phyloP scores from a whole-genome alignment of 2,329 filamentous ascomycete genomes.

The Macroventuria anomochaeta region DNA sequence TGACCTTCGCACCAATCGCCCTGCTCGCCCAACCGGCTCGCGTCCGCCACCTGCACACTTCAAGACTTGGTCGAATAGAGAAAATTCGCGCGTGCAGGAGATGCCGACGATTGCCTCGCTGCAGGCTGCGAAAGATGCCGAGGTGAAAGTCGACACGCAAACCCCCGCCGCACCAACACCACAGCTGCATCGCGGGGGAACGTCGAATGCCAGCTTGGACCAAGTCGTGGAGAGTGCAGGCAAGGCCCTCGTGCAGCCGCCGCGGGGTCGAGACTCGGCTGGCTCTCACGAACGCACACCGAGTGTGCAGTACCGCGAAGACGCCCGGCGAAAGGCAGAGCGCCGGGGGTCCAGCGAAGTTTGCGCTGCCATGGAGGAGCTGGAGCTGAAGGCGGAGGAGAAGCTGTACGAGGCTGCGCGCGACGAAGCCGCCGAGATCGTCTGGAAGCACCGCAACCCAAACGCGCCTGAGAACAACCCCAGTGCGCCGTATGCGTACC shows the following conservation, averaged over 20 bases:
- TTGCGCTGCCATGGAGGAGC: slow-evolving; percentile 74
- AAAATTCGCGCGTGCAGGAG: slow-evolving; percentile 29
- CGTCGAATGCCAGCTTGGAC: slow-evolving; percentile 39
- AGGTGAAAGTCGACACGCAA: slow-evolving; percentile 27
- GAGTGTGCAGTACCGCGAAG: slow-evolving; percentile 63
- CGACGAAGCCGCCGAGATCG: slow-evolving; percentile 78
- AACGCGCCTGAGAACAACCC: slow-evolving; percentile 67
- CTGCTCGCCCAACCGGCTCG: slow-evolving; percentile 72
- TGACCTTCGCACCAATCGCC: slow-evolving; percentile 71
- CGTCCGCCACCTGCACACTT: slow-evolving; percentile 66
- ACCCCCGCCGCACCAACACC: slow-evolving; percentile 26
- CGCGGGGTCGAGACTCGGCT: slow-evolving; percentile 49
- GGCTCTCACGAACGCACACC: slow-evolving; percentile 57
- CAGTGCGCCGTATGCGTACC: slow-evolving; percentile 61
- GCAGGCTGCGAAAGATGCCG: slow-evolving; percentile 37
- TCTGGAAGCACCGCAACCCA: slow-evolving; percentile 77
- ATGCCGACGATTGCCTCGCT: slow-evolving; percentile 36
- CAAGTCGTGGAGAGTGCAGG: slow-evolving; percentile 35
- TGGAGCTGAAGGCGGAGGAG: slow-evolving; percentile 70
- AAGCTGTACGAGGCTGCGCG: slow-evolving; percentile 73
- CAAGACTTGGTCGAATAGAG: slow-evolving; percentile 45
- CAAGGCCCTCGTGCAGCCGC: slow-evolving; percentile 45
- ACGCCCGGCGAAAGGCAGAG: slow-evolving; percentile 76
- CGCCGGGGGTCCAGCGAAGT: slow-evolving; percentile 58
- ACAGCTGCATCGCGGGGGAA: slow-evolving; percentile 40